Evolutionary conservation across 2,329 filamentous ascomycete genomes (phyloP), one percentile per base, ranked within the genome.

Genomic region (Plenodomus lindquistii): DNA sequence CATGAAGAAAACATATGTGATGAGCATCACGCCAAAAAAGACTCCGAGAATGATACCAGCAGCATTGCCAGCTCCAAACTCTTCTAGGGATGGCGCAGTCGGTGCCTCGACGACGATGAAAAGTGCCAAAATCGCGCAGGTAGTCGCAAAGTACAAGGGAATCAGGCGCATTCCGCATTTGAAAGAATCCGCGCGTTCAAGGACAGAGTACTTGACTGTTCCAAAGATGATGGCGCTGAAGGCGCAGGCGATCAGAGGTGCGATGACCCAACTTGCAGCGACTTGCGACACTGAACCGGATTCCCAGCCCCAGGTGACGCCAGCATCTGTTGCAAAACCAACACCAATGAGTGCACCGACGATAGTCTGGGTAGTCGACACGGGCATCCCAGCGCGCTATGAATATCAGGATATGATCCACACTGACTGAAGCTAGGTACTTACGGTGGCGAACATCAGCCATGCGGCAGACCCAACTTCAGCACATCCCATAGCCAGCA

Each of bases 311-410:
- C 63, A 67, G 20, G 57, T 63, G 21, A 65, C 47, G 17, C 50
- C 38, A 20, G 63, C 49, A 15, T 46, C 39, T 15, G 59, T 58
- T 10, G 81, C 83, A 31, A 86, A 74, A 37, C 82, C 83, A 60
- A 84, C 81, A 46, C 83, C 83, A 46, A 84, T 73, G 22, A 86
- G 76, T 53, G 81, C 81, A 16, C 81, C 81, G 52, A 85, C 78
- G 50, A 85, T 78, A 11, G 81, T 83, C 65, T 85, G 82, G 1
- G 83, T 85, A 3, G 83, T 84, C 0, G 81, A 85, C 17, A 85
- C 82, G 29, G 82, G 83, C 54, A 84, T 75, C 31, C 81, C 81
- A 20, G 22, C 15, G 44, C 44, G 29, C 54, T 53, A 79, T 62
- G 34, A 65, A 44, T 36, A 34, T 55, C 37, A 52, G 43, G 2